Base-by-base conservation (phyloP, 495 filamentous ascomycete genomes). In the Penicillium macrosclerotiorum region DNA sequence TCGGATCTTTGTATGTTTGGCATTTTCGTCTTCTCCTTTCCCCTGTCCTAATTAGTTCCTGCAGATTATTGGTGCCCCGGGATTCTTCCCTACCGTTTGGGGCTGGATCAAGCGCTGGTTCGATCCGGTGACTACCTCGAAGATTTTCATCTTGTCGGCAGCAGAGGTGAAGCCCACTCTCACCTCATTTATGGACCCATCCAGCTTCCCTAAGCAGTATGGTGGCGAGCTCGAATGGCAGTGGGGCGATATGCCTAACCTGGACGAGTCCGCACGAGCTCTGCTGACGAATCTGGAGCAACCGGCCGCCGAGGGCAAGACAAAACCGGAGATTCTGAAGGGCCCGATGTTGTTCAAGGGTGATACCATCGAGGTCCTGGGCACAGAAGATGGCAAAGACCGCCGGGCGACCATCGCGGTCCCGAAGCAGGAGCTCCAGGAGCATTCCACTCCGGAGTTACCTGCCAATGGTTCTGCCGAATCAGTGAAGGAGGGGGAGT, bases 81-180 rank as follows among this genome's bases (percentile, higher is more conserved):
- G 80, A 32, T 96, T 94, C 76, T 96, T 96, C 71, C 87, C 87
- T 22, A 94, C 90, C 8, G 88, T 96, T 39, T 95, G 90, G 90
- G 79, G 86, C 51, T 95, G 90, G 90, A 85, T 94, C 67, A 94
- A 95, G 73, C 82, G 84, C 59, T 96, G 90, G 90, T 95, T 95
- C 61, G 90, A 96, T 68, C 90, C 90, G 19, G 85, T 86, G 45
- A 96, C 90, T 34, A 88, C 89, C 3, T 90, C 86, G 49, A 95
- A 96, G 69, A 95, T 96, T 57, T 92, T 95, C 62, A 90, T 96
- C 51, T 79, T 95, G 45, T 75, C 74, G 38, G 67, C 80, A 17
- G 55, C 76, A 24, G 83, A 93, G 63, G 81, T 93, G 41, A 73
- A 82, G 39, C 71, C 83, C 5, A 90, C 88, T 3, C 76, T 96